Evolutionary conservation across 1,139 yeast species (phyloP), one percentile per base, ranked within the genome.

Genomic region (Suhomyces anneliseae): DNA sequence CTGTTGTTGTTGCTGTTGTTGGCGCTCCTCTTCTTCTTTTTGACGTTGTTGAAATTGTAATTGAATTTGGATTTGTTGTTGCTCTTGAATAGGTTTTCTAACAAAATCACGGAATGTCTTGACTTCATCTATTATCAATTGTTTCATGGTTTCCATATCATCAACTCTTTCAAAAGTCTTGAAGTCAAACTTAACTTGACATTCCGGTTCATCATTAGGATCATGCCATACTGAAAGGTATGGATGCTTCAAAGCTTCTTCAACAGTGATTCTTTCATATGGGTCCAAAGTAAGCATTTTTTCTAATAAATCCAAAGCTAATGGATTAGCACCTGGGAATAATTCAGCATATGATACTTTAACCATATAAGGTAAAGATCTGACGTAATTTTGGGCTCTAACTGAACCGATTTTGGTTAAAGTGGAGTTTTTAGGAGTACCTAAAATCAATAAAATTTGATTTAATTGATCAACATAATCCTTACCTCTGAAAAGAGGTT

Each of bases 391-490:
- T 65, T 90, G 97, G 7, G 98, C 97, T 55, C 96, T 78, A 46
- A 82, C 82, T 1, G 96, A 88, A 26, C 97, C 96, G 44, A 93
- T 90, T 59, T 92, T 82, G 24, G 82, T 79, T 52, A 93, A 68
- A 0, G 96, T 90, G 48, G 85, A 83, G 59, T 89, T 95, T 45
- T 85, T 81, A 3, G 99, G 99, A 6, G 97, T 92, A 7, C 99
- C 99, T 52, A 93, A 74, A 34, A 88, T 82, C 59, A 86, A 80
- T 49, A 93, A 71, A 45, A 93, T 93, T 68, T 90, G 93, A 66
- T 90, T 90, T 60, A 93, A 76, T 65, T 93, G 99, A 66, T 93
- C 97, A 37, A 93, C 97, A 58, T 93, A 93, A 68, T 93, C 97
- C 60, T 87, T 87, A 12, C 99, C 99, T 61, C 92, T 84, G 69